Evolutionary conservation across 1,284 basidiomycete species (phyloP), one percentile per base, ranked within the genome.

Genomic region (Laetiporus sulphureus): DNA sequence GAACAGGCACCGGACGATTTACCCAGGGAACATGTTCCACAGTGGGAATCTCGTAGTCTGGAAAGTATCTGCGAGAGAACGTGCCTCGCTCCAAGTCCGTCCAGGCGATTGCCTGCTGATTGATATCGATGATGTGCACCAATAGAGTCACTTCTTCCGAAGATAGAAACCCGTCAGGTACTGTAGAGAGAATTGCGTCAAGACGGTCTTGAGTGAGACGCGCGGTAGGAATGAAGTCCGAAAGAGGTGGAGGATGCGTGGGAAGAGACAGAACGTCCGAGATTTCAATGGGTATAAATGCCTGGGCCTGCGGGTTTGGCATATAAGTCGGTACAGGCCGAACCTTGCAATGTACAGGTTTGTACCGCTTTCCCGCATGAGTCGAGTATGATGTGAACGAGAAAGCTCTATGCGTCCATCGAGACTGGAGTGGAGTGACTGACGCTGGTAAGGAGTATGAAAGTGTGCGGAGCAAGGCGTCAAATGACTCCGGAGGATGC

Each of bases 1-100:
- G 59, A 12, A 62, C 47, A 0, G 40, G 46, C 6, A 64, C 61
- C 0, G 60, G 58, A 10, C 46, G 41, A 11, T 40, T 37, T 6
- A 52, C 44, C 64, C 62, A 66, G 0, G 64, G 63, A 0, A 43
- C 27, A 21, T 41, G 32, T 20, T 41, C 38, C 11, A 66, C 60
- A 2, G 52, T 48, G 0, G 61, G 62, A 21, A 68, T 63, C 2
- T 54, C 43, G 22, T 63, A 62, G 39, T 59, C 54, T 5, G 63
- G 60, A 33, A 54, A 68, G 42, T 60, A 67, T 18, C 58, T 47
- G 0, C 40, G 42, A 2, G 47, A 52, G 34, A 68, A 64, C 0
- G 42, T 49, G 12, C 65, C 65, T 12, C 57, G 42, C 38, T 65
- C 60, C 0, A 43, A 20, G 32, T 60, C 56, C 0, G 49, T 48